Conservation (phyloP, 257 asterid species). For the Linaria vulgaris region DNA sequence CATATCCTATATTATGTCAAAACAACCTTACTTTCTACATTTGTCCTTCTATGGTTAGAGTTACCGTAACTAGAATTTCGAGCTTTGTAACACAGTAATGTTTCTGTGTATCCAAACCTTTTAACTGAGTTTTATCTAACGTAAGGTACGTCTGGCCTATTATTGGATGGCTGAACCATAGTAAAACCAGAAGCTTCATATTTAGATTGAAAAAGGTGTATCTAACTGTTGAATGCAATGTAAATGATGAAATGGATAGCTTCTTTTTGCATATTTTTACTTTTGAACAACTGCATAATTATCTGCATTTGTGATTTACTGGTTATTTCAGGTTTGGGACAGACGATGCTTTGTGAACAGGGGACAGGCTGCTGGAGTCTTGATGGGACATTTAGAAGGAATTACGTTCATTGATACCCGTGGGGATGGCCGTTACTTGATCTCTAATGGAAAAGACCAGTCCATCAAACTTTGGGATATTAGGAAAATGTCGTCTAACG, state of each 20-base stretch:
- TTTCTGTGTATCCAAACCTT: background rate
- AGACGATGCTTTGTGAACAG: slow-evolving; percentile 71
- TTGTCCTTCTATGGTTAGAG: too few relatives aligned
- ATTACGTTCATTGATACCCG: slow-evolving; percentile 82
- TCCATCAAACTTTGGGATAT: slow-evolving; percentile 93
- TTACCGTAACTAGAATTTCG: too few relatives aligned
- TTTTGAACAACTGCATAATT: background rate
- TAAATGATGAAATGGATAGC: background rate
- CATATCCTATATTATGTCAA: background rate
- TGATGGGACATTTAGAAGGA: slow-evolving; percentile 94
- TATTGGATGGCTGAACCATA: too few relatives aligned
- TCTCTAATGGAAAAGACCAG: slow-evolving; percentile 96
- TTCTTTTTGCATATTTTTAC: slow-evolving; percentile 4
- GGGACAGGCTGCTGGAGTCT: slow-evolving; percentile 73
- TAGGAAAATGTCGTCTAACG: slow-evolving; percentile 88
- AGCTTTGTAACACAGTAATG: background rate
- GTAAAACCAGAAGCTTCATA: too few relatives aligned
- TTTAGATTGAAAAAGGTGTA: background rate
- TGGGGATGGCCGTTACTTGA: slow-evolving; percentile 92
- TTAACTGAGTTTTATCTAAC: background rate
- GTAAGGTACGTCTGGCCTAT: too few relatives aligned
- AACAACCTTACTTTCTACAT: too few relatives aligned
- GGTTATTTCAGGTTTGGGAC: slow-evolving; percentile 78
- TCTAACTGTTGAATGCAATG: background rate
- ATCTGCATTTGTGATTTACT: slow-evolving; percentile 1